Base-by-base conservation (phyloP, 2,329 filamentous ascomycete species). In the Cercospora canescens region DNA sequence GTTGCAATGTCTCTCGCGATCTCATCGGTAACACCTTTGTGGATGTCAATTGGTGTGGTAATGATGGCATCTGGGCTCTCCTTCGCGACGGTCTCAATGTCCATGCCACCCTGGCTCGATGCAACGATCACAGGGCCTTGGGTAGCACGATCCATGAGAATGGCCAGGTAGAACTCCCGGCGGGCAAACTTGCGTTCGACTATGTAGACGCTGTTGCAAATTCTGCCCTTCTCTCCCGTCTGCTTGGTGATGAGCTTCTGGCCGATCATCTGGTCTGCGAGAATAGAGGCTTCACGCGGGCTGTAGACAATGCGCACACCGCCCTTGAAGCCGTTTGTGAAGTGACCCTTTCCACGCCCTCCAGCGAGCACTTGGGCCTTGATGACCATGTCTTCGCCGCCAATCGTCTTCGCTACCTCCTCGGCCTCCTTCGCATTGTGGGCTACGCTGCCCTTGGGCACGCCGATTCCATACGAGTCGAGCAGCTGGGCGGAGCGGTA, bases 161-260 rank as follows among this genome's bases (percentile, higher is more conserved):
- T 91, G 77, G 95, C 95, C 66, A 99, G 90, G 86, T 99, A 99
- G 86, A 99, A 99, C 84, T 99, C 95, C 79, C 95, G 91, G 74
- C 95, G 93, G 75, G 95, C 95, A 79, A 97, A 99, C 87, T 99
- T 99, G 87, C 95, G 94, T 88, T 99, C 95, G 84, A 94, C 96
- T 80, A 99, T 98, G 86, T 96, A 98, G 79, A 99, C 95, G 71
- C 94, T 88, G 83, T 92, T 98, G 88, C 95, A 99, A 80, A 96
- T 88, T 81, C 95, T 93, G 79, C 95, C 95, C 75, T 83, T 88
- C 75, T 94, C 92, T 80, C 95, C 95, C 66, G 95, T 99, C 87
- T 99, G 95, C 89, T 99, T 99, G 82, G 95, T 99, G 83, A 99
- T 88, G 82, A 99, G 93, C 84, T 97, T 97, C 86, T 99, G 94